Percentiles rank a stretch among this genome's conserved stretches.
These are phyloP conservation scores for Puccinellia tenuiflora DNA, from an alignment of 176 grass and related monocot species.

Conservation along the genomic window DNA sequence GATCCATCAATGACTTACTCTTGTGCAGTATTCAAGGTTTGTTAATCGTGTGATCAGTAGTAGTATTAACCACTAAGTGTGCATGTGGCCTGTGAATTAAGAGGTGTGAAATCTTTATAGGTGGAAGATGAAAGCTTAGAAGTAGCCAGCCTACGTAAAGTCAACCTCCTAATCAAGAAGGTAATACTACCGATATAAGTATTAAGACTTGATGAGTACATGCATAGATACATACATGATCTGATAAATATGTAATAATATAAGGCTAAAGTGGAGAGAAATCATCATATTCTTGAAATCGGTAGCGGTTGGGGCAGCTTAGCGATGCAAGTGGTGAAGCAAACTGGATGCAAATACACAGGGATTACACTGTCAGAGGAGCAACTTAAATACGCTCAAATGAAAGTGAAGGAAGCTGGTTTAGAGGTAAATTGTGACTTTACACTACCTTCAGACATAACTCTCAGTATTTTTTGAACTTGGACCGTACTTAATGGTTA, in stretches of 20 bases:
- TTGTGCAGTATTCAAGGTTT: conserved; percentile 74
- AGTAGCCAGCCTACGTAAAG: conserved; percentile 64
- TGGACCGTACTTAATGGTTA: neutral
- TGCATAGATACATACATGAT: neutral
- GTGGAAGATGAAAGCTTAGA: conserved; percentile 70
- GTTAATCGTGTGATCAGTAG: neutral
- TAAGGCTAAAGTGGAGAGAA: conserved; percentile 47
- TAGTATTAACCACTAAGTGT: neutral
- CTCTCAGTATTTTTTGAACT: neutral
- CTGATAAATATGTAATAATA: neutral
- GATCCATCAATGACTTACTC: conserved; percentile 96
- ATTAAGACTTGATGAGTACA: neutral
- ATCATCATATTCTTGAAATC: conserved; percentile 68
- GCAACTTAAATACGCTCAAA: conserved; percentile 50
- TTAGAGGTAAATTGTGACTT: conserved; percentile 30
- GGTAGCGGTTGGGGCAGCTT: conserved; percentile 68
- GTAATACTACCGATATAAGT: conserved; percentile 16
- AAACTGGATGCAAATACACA: conserved; percentile 66
- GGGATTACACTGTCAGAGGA: conserved; percentile 62
- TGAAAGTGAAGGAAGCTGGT: conserved; percentile 54
- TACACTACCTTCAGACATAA: neutral
- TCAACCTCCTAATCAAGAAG: conserved; percentile 77
- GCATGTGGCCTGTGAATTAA: neutral
- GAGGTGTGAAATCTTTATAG: conserved; percentile 18
- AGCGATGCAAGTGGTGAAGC: conserved; percentile 53